A percentile compares a stretch with the other conserved stretches of the same genome.
phyloP scores from a whole-genome alignment of 2,329 filamentous ascomycete species.

The Xylariaceae sp. region DNA sequence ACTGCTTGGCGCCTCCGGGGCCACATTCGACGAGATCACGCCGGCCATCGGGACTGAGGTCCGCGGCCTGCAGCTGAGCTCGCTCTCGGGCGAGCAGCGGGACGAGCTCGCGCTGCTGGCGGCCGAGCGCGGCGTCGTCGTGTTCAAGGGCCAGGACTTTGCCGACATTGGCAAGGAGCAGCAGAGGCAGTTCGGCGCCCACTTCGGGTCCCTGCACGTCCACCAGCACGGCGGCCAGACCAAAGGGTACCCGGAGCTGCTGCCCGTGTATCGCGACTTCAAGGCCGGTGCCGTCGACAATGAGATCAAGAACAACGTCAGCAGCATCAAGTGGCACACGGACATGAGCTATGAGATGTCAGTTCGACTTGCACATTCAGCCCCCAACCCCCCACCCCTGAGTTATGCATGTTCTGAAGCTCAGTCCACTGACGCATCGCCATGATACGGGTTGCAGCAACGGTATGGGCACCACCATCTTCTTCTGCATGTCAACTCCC shows the following conservation, averaged over 20 bases:
- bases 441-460: conserved; percentile 2
- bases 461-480: conserved; percentile 16
- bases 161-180: conserved; percentile 11
- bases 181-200: conserved; percentile 12
- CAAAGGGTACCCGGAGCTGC: conserved; percentile 5
- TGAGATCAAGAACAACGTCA: conserved; percentile 17
- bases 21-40: conserved; percentile 16
- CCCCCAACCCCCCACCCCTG: not conserved
- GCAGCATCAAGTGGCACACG: conserved; percentile 20
- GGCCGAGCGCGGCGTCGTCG: conserved; percentile 20
- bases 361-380: not conserved
- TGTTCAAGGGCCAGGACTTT: conserved; percentile 19
- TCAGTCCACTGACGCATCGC: not conserved
- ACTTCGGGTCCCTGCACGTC: conserved; percentile 13
- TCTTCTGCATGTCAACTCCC: conserved; percentile 14
- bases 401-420: not conserved
- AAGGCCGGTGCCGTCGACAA: conserved; percentile 13
- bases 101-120: conserved; percentile 19
- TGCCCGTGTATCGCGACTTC: conserved; percentile 9
- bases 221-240: conserved; percentile 8
- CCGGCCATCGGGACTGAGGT: conserved; percentile 21
- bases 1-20: conserved; percentile 5
- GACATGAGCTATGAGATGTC: conserved; percentile 17
- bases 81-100: conserved; percentile 19
- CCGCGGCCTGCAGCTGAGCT: conserved; percentile 18